Base-by-base conservation (phyloP, 768 basidiomycete species). In the Basidioascus undulatus region DNA sequence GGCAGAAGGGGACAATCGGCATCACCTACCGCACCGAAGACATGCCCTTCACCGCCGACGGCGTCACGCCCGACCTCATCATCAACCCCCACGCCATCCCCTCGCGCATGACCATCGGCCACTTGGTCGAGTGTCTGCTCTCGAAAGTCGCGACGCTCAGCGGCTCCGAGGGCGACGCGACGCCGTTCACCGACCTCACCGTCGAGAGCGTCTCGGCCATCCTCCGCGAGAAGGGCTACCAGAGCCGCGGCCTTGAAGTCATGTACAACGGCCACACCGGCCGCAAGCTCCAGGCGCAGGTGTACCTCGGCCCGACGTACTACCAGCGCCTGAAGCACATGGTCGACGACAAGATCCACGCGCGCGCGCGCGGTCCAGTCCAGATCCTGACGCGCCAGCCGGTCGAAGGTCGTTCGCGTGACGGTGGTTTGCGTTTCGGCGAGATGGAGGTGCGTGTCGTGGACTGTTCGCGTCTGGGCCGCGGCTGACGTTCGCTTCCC, bases 341-440 rank as follows among this genome's bases (percentile, higher is more conserved):
- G 89, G 92, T 98, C 34, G 87, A 94, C 57, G 92, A 98, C 61
- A 98, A 98, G 65, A 98, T 96, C 40, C 92, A 98, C 61, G 89
- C 92, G 23, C 73, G 92, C 42, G 92, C 92, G 16, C 62, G 92
- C 58, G 92, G 92, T 12, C 92, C 92, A 5, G 82, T 98, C 8
- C 92, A 98, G 58, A 98, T 96, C 52, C 60, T 98, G 52, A 98
- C 89, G 25, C 64, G 92, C 37, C 92, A 98, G 55, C 92, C 92
- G 11, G 92, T 98, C 13, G 92, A 98, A 57, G 92, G 92, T 69
- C 71, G 92, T 60, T 84, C 80, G 70, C 71, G 92, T 62, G 92
- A 96, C 55, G 92, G 92, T 65, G 92, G 92, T 59, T 62, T 98
- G 47, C 84, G 92, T 53, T 98, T 98, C 66, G 92, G 92, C 67